A percentile compares a stretch with the other conserved stretches of the same genome.
These are phyloP conservation scores for Boeremia exigua DNA, from an alignment of 2,329 filamentous ascomycete genomes.

Conservation along the genomic window DNA sequence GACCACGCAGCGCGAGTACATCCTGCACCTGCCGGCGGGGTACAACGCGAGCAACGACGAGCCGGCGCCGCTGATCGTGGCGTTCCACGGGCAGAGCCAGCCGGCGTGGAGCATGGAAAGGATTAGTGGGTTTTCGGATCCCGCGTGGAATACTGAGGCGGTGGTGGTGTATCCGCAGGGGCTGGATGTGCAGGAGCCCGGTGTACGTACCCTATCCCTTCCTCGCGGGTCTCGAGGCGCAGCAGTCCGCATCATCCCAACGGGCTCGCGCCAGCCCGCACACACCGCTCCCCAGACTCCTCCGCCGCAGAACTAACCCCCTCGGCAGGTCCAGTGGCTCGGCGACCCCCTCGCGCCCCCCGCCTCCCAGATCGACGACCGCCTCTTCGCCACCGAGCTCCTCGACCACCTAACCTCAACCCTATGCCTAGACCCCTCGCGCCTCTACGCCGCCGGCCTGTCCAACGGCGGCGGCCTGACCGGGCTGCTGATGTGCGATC, in stretches of 20 bases:
- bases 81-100: constrained; percentile 28
- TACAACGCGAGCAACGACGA: constrained; percentile 23
- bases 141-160: constrained; percentile 23
- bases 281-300: too few species aligned
- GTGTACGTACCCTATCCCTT: constrained; percentile 19
- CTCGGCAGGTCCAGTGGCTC: constrained; percentile 47
- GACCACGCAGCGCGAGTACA: constrained; percentile 23
- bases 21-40: constrained; percentile 23
- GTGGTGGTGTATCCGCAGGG: constrained; percentile 33
- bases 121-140: constrained; percentile 27
- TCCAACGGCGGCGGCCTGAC: constrained; percentile 62
- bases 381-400: constrained; percentile 52
- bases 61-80: constrained; percentile 24
- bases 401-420: constrained; percentile 44
- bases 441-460: constrained; percentile 57
- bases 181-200: constrained; percentile 23
- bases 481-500: constrained; percentile 54
- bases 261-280: too few species aligned
- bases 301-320: too few species aligned
- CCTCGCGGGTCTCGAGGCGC: background rate
- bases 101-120: constrained; percentile 29
- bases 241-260: too few species aligned
- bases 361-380: constrained; percentile 48
- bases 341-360: constrained; percentile 47
- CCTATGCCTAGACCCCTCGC: constrained; percentile 53